A percentile compares a stretch with the other conserved stretches of the same genome.
Conservation (phyloP, 768 basidiomycete species). For the Trametes sanguinea region DNA sequence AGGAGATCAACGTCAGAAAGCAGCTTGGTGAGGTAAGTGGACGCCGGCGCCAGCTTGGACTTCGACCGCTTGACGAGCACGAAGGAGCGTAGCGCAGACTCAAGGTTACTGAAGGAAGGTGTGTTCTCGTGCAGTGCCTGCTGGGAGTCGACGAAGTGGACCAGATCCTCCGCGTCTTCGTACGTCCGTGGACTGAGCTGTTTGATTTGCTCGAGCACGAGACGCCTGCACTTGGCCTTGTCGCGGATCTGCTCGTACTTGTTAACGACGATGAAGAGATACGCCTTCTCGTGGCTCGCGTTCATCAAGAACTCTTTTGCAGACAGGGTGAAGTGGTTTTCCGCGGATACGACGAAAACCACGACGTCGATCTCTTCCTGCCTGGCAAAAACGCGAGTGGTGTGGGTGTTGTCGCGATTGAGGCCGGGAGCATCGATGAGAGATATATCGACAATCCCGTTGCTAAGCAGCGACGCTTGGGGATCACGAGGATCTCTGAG, state of each 20-base stretch:
- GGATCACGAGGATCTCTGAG: slow-evolving; percentile 78
- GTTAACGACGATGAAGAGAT: slow-evolving; percentile 98
- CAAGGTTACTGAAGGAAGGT: slow-evolving; percentile 82
- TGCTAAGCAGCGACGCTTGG: slow-evolving; percentile 85
- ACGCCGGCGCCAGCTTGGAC: slow-evolving; percentile 92
- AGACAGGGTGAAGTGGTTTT: slow-evolving; percentile 97
- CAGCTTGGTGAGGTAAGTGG: slow-evolving; percentile 89
- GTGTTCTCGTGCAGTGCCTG: slow-evolving; percentile 65
- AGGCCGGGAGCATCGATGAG: slow-evolving; percentile 98
- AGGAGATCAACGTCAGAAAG: slow-evolving; percentile 88
- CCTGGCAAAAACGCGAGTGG: slow-evolving; percentile 91
- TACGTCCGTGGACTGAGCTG: slow-evolving; percentile 90
- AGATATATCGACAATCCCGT: slow-evolving; percentile 95
- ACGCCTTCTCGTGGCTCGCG: slow-evolving; percentile 96
- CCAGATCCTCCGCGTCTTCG: slow-evolving; percentile 88
- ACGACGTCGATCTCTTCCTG: slow-evolving; percentile 99
- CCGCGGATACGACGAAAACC: slow-evolving; percentile 96
- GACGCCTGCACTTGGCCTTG: slow-evolving; percentile 87
- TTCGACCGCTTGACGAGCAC: slow-evolving; percentile 95
- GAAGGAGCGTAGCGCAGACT: slow-evolving; percentile 88
- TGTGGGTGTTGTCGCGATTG: slow-evolving; percentile 93
- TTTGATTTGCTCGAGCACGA: slow-evolving; percentile 92
- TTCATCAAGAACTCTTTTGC: slow-evolving; percentile 92
- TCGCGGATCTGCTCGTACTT: slow-evolving; percentile 95
- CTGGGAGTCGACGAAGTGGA: slow-evolving; percentile 97